A percentile compares a stretch with the other conserved stretches of the same genome.
Conservation (phyloP, 176 grass and related monocot genomes). For the Coix lacrymajobi region DNA sequence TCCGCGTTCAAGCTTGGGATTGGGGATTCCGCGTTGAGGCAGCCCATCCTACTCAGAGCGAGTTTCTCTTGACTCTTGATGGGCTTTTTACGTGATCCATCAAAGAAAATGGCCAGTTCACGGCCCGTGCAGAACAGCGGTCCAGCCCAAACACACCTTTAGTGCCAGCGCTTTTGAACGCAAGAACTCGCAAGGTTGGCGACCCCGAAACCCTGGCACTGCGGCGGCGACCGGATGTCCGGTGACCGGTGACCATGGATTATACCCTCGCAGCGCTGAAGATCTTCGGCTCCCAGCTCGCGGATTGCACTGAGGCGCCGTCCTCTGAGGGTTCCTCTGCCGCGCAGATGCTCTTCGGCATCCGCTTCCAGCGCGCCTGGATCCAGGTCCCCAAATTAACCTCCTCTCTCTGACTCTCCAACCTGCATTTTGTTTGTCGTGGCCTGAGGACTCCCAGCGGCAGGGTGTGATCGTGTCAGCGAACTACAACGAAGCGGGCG, state of each 20-base stretch:
- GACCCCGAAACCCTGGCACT: neutral
- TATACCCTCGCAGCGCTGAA: slow-evolving; percentile 80
- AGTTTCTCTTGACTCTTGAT: neutral
- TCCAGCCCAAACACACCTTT: neutral
- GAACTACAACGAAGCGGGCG: slow-evolving; percentile 7
- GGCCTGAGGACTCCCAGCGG: slow-evolving; percentile 15
- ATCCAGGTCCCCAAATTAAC: slow-evolving; percentile 47
- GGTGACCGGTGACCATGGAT: slow-evolving; percentile 43
- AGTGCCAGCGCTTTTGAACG: neutral
- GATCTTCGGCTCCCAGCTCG: slow-evolving; percentile 62
- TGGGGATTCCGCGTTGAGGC: neutral
- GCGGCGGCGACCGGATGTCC: neutral
- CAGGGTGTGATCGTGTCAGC: slow-evolving; percentile 59
- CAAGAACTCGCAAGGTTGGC: neutral
- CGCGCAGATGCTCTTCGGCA: slow-evolving; percentile 53
- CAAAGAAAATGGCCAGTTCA: neutral
- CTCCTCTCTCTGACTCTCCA: neutral
- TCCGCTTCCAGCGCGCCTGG: slow-evolving; percentile 92
- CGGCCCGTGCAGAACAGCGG: neutral
- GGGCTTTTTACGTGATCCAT: neutral
- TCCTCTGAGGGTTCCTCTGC: slow-evolving; percentile 26
- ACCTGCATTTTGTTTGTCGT: neutral
- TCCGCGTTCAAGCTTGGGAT: neutral
- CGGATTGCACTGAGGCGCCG: slow-evolving; percentile 7
- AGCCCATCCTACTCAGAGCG: neutral